Evolutionary conservation across 2,329 filamentous ascomycete genomes (phyloP).

Genomic region (Alternaria sp.): DNA sequence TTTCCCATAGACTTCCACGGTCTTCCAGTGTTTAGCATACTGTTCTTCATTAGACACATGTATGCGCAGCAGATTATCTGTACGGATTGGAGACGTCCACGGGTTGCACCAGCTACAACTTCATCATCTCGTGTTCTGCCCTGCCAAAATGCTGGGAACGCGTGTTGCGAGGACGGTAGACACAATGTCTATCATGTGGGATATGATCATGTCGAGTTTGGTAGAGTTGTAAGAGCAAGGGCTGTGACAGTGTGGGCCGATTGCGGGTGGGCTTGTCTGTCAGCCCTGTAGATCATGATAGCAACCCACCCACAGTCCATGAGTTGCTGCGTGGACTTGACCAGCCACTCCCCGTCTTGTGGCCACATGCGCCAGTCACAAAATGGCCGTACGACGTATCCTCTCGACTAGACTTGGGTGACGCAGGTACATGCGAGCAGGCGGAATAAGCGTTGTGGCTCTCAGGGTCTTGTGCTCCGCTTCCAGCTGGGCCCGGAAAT

Average conservation of each 20-base stretch:
- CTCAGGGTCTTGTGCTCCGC: slow-evolving; percentile 18
- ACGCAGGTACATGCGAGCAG: slow-evolving; percentile 20
- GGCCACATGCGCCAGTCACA: neutral
- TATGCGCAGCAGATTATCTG: neutral
- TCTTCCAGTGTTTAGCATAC: neutral
- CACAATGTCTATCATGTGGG: neutral
- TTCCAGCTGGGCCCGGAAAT: slow-evolving; percentile 19
- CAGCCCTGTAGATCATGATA: neutral
- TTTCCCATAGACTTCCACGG: neutral
- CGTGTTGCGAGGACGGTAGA: neutral
- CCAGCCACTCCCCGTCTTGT: neutral
- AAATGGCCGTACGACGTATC: neutral
- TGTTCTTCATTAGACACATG: neutral
- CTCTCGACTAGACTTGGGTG: neutral
- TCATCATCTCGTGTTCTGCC: neutral
- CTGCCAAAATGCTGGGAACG: neutral
- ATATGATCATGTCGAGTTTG: neutral
- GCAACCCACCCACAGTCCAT: neutral
- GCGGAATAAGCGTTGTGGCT: slow-evolving; percentile 13
- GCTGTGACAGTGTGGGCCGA: neutral
- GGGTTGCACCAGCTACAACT: neutral
- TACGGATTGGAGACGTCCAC: neutral
- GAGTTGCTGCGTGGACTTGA: neutral
- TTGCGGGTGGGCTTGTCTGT: neutral
- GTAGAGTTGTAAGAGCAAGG: neutral